Evolutionary conservation across 176 grass and related monocot genomes (phyloP).

Genomic region (Bothriochloa decipiens): DNA sequence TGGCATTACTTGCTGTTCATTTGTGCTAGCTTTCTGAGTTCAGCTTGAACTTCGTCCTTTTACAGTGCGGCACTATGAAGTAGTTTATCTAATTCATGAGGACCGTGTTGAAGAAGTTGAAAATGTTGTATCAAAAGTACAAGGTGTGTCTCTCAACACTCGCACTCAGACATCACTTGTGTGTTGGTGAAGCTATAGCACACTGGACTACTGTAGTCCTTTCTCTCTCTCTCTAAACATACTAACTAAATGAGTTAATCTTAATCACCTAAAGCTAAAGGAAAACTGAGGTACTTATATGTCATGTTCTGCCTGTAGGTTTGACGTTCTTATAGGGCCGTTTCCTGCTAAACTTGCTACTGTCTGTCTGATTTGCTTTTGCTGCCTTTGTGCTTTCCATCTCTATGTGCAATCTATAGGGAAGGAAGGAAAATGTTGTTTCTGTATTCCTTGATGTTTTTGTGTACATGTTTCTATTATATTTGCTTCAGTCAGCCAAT

Average conservation of each 20-base stretch:
- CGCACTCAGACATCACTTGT: background rate
- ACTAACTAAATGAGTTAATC: background rate
- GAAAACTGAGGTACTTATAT: background rate
- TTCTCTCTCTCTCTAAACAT: background rate
- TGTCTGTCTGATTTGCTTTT: background rate
- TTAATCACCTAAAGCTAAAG: background rate
- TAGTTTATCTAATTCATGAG: conserved; percentile 93
- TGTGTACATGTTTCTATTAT: background rate
- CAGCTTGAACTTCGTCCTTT: background rate
- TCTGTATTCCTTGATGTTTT: background rate
- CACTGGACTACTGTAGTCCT: no score
- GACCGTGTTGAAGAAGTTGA: conserved; percentile 78
- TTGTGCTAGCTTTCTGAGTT: conserved; percentile 6
- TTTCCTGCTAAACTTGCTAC: background rate
- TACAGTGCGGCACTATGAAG: conserved; percentile 91
- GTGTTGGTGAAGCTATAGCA: no score
- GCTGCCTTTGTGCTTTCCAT: background rate
- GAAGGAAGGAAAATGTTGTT: background rate
- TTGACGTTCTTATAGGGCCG: background rate
- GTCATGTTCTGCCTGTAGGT: conserved; percentile 4
- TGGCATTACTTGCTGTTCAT: conserved; percentile 30
- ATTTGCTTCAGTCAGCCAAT: conserved; percentile 10
- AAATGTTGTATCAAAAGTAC: conserved; percentile 76
- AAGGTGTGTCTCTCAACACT: conserved; percentile 59
- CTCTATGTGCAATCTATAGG: conserved; percentile 7